Evolutionary conservation across 495 filamentous ascomycete genomes (phyloP).

Genomic region (Chaetomium fimeti): DNA sequence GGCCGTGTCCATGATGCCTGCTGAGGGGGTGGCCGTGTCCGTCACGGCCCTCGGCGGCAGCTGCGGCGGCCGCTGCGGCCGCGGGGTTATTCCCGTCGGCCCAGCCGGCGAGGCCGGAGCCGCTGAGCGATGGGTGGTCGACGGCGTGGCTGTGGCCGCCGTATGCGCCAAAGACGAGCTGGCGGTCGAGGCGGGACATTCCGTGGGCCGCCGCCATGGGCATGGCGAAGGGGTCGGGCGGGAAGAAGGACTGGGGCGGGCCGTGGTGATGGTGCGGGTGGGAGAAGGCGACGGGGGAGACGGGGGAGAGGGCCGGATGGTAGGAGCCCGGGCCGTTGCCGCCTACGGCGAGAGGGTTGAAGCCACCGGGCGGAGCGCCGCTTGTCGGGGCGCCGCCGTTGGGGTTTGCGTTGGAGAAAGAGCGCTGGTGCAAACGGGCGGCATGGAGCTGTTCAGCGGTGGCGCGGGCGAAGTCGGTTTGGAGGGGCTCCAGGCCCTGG

Average conservation of each 20-base stretch:
- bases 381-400: slow-evolving; percentile 13
- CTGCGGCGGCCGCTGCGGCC: neutral
- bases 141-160: slow-evolving; percentile 36
- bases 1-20: slow-evolving; percentile 17
- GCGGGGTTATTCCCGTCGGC: slow-evolving; percentile 14
- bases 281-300: slow-evolving; percentile 45
- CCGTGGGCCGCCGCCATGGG: slow-evolving; percentile 40
- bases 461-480: slow-evolving; percentile 41
- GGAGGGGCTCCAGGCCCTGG: slow-evolving; percentile 42
- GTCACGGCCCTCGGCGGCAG: neutral
- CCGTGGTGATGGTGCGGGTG: slow-evolving; percentile 39
- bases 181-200: slow-evolving; percentile 66
- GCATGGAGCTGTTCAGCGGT: slow-evolving; percentile 35
- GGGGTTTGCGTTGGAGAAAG: slow-evolving; percentile 36
- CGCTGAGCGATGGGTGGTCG: slow-evolving; percentile 21
- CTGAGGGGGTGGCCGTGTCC: slow-evolving; percentile 22
- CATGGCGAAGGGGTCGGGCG: slow-evolving; percentile 45
- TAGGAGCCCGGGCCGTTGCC: slow-evolving; percentile 43
- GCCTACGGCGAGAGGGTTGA: slow-evolving; percentile 42
- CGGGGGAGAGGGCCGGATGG: slow-evolving; percentile 45
- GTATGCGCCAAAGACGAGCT: slow-evolving; percentile 77
- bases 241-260: slow-evolving; percentile 47
- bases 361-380: slow-evolving; percentile 31
- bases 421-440: slow-evolving; percentile 42
- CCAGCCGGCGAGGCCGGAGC: slow-evolving; percentile 28